These are phyloP conservation scores for Mycena venus DNA, from an alignment of 768 basidiomycete species.

Conservation along the genomic window DNA sequence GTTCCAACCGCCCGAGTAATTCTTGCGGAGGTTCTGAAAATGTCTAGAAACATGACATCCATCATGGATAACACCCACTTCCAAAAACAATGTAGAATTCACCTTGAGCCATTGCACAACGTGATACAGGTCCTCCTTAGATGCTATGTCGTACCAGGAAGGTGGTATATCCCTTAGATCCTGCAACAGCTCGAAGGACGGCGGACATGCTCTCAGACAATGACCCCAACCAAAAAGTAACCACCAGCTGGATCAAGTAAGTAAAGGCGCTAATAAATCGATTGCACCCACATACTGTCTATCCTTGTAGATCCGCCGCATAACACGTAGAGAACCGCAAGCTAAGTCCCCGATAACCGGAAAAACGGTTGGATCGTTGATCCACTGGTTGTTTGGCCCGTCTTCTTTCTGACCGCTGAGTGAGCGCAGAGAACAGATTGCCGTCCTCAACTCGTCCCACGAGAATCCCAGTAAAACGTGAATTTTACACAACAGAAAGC, in stretches of 20 bases:
- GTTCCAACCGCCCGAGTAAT: neutral
- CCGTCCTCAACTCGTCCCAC: neutral
- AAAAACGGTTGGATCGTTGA: neutral
- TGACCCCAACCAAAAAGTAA: too few relatives aligned
- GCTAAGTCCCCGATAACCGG: neutral
- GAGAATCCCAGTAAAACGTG: neutral
- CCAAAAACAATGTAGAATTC: neutral
- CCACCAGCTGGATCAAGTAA: too few relatives aligned
- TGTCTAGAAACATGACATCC: neutral
- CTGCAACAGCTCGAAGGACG: too few relatives aligned
- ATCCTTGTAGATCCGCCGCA: too few relatives aligned
- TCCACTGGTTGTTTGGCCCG: too few relatives aligned
- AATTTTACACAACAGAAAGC: neutral
- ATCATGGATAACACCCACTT: neutral
- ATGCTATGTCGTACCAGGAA: too few relatives aligned
- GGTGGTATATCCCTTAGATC: too few relatives aligned
- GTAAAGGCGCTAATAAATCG: too few relatives aligned
- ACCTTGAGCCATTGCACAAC: neutral
- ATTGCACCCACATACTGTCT: too few relatives aligned
- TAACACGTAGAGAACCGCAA: too few relatives aligned
- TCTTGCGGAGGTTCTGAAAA: neutral
- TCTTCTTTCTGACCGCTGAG: neutral
- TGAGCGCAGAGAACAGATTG: neutral
- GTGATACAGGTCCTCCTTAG: neutral
- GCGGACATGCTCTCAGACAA: too few relatives aligned